Evolutionary conservation across 169 alveolate genomes (phyloP).

Genomic region (Plasmodium cynomolgi): DNA sequence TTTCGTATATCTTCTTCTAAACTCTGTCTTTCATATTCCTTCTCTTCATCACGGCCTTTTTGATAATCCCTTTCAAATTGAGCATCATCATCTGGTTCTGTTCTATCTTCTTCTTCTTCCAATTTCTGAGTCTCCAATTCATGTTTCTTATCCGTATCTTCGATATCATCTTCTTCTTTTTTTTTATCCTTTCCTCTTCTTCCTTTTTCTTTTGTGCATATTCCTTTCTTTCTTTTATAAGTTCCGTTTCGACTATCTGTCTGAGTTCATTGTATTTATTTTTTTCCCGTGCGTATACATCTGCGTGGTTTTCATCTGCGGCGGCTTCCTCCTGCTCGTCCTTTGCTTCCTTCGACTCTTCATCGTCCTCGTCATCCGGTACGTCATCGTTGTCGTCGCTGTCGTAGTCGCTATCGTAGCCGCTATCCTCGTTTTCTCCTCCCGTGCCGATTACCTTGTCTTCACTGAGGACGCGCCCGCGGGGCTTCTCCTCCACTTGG

Average conservation of each 20-base stretch:
- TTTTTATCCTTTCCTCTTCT: not conserved
- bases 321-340: not conserved
- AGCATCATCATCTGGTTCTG: conserved; percentile 28
- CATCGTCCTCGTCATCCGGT: not conserved
- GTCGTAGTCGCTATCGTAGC: not conserved
- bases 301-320: conserved; percentile 1
- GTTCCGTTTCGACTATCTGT: not conserved
- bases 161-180: conserved; percentile 29
- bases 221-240: conserved; percentile 6
- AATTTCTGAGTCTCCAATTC: conserved; percentile 29
- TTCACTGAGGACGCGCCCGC: not conserved
- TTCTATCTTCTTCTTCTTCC: conserved; percentile 28
- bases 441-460: not conserved
- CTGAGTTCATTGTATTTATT: not conserved
- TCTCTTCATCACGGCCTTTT: not conserved
- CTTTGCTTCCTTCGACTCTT: not conserved
- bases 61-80: conserved; percentile 13
- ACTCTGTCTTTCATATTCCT: not conserved
- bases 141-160: not conserved
- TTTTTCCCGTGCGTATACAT: conserved; percentile 7
- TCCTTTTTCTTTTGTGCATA: not conserved
- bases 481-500: not conserved
- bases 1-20: not conserved
- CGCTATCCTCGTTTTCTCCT: not conserved
- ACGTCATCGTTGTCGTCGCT: not conserved